phyloP scores from a whole-genome alignment of 208 protist species.

The Ichthyophonus hoferi region DNA sequence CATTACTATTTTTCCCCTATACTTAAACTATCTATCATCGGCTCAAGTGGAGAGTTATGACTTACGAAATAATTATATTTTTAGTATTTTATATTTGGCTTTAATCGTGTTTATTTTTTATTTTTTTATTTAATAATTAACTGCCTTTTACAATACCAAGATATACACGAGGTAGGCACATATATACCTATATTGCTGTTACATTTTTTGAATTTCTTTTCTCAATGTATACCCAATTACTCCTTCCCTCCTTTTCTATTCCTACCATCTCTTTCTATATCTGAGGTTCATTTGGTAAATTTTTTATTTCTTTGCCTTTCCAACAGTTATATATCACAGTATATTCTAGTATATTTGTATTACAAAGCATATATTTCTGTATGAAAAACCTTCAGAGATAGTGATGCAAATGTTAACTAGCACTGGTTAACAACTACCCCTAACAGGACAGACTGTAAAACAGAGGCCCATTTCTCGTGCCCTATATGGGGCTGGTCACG shows the following conservation, averaged over 20 bases:
- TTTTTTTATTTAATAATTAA: neutral
- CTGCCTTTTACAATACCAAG: neutral
- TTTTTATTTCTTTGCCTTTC: neutral
- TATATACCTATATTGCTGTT: neutral
- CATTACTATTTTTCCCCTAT: too few species aligned
- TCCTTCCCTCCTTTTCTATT: too few species aligned
- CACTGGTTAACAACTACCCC: too few species aligned
- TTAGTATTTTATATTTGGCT: neutral
- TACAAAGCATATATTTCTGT: neutral
- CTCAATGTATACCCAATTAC: too few species aligned
- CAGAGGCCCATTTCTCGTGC: neutral
- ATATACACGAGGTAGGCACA: neutral
- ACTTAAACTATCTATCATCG: too few species aligned
- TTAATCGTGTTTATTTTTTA: neutral
- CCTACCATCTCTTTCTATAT: neutral
- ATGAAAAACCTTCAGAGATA: neutral
- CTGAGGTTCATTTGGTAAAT: neutral
- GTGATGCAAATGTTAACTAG: too few species aligned
- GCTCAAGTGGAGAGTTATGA: neutral
- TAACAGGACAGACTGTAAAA: neutral
- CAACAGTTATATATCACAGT: neutral
- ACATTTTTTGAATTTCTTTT: neutral
- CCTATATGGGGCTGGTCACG: conserved; percentile 17
- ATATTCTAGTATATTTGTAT: neutral
- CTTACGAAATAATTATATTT: neutral